phyloP scores from a whole-genome alignment of 108 stramenopile genomes.

The Nannochloropsis salina region DNA sequence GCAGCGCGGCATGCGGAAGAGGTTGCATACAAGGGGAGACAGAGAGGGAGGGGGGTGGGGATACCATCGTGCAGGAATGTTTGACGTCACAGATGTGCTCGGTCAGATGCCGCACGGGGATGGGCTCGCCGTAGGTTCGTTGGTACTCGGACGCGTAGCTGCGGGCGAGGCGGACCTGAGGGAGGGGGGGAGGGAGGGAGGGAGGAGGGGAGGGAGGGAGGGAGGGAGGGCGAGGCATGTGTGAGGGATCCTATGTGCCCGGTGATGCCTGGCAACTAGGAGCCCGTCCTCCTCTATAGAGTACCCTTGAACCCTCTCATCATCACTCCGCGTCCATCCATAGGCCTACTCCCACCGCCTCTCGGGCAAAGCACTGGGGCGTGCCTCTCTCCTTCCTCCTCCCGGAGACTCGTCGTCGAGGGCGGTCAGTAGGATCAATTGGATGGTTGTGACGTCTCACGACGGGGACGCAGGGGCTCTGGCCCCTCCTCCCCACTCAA shows the following conservation, averaged over 20 bases:
- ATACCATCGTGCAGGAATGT: neutral
- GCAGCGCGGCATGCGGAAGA: neutral
- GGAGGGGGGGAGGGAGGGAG: neutral
- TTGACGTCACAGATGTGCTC: neutral
- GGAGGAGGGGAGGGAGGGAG: neutral
- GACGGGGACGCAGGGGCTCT: neutral
- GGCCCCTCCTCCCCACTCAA: neutral
- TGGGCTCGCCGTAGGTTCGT: neutral
- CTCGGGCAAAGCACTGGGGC: no score
- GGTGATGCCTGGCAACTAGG: no score
- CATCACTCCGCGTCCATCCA: no score
- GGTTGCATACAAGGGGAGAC: neutral
- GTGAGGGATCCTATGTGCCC: no score
- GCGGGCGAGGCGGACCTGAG: neutral
- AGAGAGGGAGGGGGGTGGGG: neutral
- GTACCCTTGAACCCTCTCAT: neutral
- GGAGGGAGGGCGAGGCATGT: no score
- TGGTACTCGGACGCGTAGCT: neutral
- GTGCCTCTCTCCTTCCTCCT: no score
- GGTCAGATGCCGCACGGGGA: neutral
- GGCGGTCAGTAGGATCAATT: constrained; percentile 4
- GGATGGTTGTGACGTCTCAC: constrained; percentile 13
- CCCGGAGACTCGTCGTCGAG: no score
- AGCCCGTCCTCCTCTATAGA: no score
- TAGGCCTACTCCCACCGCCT: no score